Base-by-base conservation (phyloP, 352 stramenopile genomes). In the Globisporangium uncinulatum region DNA sequence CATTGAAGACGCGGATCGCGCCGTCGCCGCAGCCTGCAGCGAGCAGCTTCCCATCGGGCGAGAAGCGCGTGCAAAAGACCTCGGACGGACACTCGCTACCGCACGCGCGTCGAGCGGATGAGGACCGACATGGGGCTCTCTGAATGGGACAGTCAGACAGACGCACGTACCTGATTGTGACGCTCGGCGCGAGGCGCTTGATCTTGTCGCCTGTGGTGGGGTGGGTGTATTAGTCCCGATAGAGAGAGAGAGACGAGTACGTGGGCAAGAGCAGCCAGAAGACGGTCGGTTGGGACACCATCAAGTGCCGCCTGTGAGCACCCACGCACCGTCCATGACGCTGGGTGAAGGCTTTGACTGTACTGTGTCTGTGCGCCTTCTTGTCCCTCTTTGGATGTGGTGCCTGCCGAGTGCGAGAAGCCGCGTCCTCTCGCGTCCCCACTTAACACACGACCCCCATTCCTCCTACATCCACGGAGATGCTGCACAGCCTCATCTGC, bases 11-110 rank as follows among this genome's bases (percentile, higher is more conserved):
- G 20, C 83, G 74, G 43, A 97, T 90, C 21, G 85, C 85, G 56
- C 87, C 88, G 51, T 96, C 88, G 34, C 86, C 82, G 49, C 87
- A 96, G 7, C 84, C 86, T 13, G 86, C 82, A 2, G 88, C 88
- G 3, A 97, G 61, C 14, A 96, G 74, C 51, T 80, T 87, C 41
- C 86, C 84, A 49, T 96, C 87, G 0, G 81, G 81, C 8, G 82
- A 94, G 66, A 96, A 96, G 31, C 79, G 70, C 34, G 86, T 90
- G 59, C 83, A 92, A 64, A 97, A 96, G 41, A 97, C 87, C 60
- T 97, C 85, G 11, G 83, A 90, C 3, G 86, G 69, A 57, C 85
- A 93, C 59, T 95, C 87, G 55, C 83, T 61, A 10, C 24, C 73
- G 9, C 2, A 29, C 3, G 9, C 45, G n/a, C n/a, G n/a, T n/a